A percentile compares a stretch with the other conserved stretches of the same genome.
Conservation (phyloP, 2,329 filamentous ascomycete genomes). For the Teratosphaeriaceae sp. region DNA sequence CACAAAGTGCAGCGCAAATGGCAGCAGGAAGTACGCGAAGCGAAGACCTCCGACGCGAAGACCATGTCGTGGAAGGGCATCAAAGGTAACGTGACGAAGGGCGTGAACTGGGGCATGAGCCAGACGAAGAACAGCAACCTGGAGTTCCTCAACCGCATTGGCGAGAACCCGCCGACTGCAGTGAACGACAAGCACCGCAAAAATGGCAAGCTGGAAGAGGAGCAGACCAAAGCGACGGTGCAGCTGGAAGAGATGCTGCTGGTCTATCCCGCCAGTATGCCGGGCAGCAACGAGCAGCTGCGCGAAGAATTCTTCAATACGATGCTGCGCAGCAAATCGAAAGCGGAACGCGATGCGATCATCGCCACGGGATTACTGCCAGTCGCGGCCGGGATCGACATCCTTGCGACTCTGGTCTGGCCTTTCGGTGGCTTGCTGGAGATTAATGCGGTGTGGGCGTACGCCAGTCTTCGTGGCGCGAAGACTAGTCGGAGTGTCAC, state of each 20-base stretch:
- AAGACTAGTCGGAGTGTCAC: conserved; percentile 35
- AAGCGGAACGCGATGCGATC: conserved; percentile 37
- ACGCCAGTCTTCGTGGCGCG: conserved; percentile 40
- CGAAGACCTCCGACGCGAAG: conserved; percentile 36
- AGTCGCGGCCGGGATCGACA: conserved; percentile 29
- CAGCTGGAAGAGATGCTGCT: conserved; percentile 36
- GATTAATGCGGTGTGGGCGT: conserved; percentile 32
- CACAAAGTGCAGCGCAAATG: conserved; percentile 41
- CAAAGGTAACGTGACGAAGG: conserved; percentile 35
- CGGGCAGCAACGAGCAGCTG: conserved; percentile 27
- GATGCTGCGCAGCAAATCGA: conserved; percentile 36
- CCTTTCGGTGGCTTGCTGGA: conserved; percentile 34
- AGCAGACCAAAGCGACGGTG: conserved; percentile 30
- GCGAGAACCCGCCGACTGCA: conserved; percentile 15
- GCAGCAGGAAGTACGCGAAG: conserved; percentile 40
- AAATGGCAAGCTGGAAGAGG: conserved; percentile 25
- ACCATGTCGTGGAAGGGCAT: conserved; percentile 37
- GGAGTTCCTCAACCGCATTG: conserved; percentile 39
- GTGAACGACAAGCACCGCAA: conserved; percentile 21
- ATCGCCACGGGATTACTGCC: conserved; percentile 38
- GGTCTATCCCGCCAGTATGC: conserved; percentile 32
- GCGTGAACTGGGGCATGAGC: conserved; percentile 36
- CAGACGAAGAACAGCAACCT: conserved; percentile 37
- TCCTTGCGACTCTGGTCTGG: conserved; percentile 30
- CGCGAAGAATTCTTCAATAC: conserved; percentile 36